Conservation (phyloP, 345 rosid species). For the Mercurialis annua region DNA sequence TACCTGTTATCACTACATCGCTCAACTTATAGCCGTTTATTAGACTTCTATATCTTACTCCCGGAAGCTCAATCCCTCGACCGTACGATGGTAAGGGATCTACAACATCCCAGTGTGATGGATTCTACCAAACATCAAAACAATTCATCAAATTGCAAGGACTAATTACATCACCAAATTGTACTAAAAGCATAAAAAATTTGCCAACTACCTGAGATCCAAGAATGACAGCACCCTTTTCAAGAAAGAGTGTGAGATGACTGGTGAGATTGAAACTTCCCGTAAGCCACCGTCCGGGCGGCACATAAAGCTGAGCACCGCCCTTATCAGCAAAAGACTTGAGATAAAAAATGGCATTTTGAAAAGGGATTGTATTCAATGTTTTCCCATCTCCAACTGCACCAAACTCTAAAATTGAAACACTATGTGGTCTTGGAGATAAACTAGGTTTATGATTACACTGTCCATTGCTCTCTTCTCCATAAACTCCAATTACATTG, state of each 20-base stretch:
- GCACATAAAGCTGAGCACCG: slow-evolving; percentile 95
- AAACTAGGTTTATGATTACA: slow-evolving; percentile 50
- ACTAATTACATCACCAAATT: neutral
- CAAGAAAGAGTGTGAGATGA: slow-evolving; percentile 92
- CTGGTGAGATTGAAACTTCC: slow-evolving; percentile 95
- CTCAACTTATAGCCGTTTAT: slow-evolving; percentile 65
- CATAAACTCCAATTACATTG: slow-evolving; percentile 34
- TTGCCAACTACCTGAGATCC: slow-evolving; percentile 67
- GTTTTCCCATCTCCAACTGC: slow-evolving; percentile 89
- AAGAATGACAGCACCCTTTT: slow-evolving; percentile 81
- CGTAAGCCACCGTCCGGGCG: slow-evolving; percentile 83
- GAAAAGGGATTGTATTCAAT: slow-evolving; percentile 79
- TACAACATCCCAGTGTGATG: slow-evolving; percentile 76
- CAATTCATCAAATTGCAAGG: neutral
- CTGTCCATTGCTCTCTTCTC: slow-evolving; percentile 34
- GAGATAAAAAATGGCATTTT: slow-evolving; percentile 88
- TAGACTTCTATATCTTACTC: slow-evolving; percentile 72
- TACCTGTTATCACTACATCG: slow-evolving; percentile 90
- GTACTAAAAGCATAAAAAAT: neutral
- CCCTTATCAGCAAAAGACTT: slow-evolving; percentile 97
- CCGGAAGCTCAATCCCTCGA: slow-evolving; percentile 77
- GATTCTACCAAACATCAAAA: slow-evolving; percentile 47
- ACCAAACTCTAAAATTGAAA: slow-evolving; percentile 85
- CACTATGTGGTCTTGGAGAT: slow-evolving; percentile 81
- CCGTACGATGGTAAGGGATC: slow-evolving; percentile 88